Base-by-base conservation (phyloP, 768 basidiomycete genomes). In the Mrakia hoshinonis region DNA sequence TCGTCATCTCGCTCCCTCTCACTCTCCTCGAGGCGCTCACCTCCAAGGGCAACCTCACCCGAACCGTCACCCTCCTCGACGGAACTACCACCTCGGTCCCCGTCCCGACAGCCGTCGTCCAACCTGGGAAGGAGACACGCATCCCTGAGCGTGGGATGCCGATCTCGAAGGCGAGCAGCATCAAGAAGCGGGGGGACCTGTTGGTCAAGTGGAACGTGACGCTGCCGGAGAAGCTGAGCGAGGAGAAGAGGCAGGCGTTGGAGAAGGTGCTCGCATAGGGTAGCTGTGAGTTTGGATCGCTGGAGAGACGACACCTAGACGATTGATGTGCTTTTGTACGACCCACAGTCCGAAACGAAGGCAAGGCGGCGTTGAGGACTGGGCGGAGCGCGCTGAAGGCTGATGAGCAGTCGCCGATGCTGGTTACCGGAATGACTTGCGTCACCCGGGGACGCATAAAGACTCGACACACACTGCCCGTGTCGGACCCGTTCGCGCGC, bases 11-110 rank as follows among this genome's bases (percentile, higher is more conserved):
- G 24, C 68, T 89, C 51, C 82, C 84, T 74, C 81, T 97, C 67
- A 83, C 91, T 15, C 85, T 97, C 0, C 86, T 92, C 29, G 91
- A 96, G 39, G 93, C 94, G 1, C 81, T 98, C 26, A 80, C 87
- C 0, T 89, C 89, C 26, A 78, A 82, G 15, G 76, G 82, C 43
- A 79, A 34, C 73, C 77, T 10, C 48, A 76, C n/a, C 74, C 74
- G 24, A 63, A 81, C 84, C 12, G 79, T 97, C 34, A 86, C 89
- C 73, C 78, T 85, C 58, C 82, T 98, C 60, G 94, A 97, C 77
- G 92, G 91, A 15, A 83, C 91, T 72, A 87, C 84, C 78, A 75
- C 93, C 72, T 86, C 87, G 74, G 83, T 91, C 1, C 76, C 85
- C 0, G 77, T 87, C 0, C 93, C 95, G 0, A 74, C 77, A 64